Conservation (phyloP, 495 filamentous ascomycete species). For the Oleoguttula mirabilis region DNA sequence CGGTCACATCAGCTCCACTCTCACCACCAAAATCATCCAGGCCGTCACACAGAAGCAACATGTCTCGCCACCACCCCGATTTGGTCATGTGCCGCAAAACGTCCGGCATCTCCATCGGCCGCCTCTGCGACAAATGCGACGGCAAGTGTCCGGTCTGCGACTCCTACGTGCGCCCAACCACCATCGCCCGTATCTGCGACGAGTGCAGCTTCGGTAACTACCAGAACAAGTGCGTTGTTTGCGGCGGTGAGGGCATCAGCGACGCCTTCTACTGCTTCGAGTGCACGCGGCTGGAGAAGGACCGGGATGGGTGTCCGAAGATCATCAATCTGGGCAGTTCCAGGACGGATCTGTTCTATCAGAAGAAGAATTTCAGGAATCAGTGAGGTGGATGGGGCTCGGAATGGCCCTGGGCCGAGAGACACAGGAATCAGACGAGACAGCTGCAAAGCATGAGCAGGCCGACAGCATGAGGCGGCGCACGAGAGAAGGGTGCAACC, state of each 20-base stretch:
- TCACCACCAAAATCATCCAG: no score
- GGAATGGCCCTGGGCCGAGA: no score
- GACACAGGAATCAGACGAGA: no score
- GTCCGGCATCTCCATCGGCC: slow-evolving; percentile 93
- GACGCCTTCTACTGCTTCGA: slow-evolving; percentile 99
- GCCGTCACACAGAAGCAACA: no score
- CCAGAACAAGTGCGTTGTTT: slow-evolving; percentile 99
- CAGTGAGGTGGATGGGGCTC: no score
- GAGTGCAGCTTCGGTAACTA: slow-evolving; percentile 99
- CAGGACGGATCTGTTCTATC: slow-evolving; percentile 86
- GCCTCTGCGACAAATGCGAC: slow-evolving; percentile 99
- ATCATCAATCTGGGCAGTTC: slow-evolving; percentile 97
- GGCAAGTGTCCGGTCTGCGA: slow-evolving; percentile 99
- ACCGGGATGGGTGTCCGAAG: slow-evolving; percentile 95
- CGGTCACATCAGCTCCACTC: no score
- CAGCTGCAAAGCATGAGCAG: no score
- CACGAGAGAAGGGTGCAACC: no score
- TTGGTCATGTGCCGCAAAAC: slow-evolving; percentile 99
- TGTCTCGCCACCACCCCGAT: no score
- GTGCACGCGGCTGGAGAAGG: slow-evolving; percentile 93
- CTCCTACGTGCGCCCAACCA: slow-evolving; percentile 95
- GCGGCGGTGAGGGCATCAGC: slow-evolving; percentile 94
- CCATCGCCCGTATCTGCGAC: slow-evolving; percentile 94
- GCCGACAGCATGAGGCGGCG: no score
- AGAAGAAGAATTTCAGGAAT: slow-evolving; percentile 46